Percentiles rank a stretch among this genome's conserved stretches.
These are phyloP conservation scores for Sarocladium strictum DNA, from an alignment of 2,329 filamentous ascomycete genomes.

Conservation along the genomic window DNA sequence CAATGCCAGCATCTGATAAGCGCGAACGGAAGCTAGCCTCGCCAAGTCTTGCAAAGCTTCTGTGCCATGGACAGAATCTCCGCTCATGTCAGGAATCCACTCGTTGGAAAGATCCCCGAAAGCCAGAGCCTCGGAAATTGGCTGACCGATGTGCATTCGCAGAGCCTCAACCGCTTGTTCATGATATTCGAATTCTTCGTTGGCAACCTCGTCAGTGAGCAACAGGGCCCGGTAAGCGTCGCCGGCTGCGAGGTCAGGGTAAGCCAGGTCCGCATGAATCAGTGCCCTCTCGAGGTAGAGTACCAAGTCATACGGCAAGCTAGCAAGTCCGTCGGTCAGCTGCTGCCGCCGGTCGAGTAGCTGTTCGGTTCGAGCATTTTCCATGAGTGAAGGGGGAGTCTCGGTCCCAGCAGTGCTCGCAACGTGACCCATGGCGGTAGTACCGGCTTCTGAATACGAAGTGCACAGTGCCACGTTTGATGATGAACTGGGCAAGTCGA, in stretches of 20 bases:
- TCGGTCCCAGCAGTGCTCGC: background rate
- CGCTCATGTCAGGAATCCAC: constrained; percentile 25
- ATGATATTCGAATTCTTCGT: constrained; percentile 80
- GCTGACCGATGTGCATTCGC: constrained; percentile 23
- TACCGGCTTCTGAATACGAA: background rate
- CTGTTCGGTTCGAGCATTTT: constrained; percentile 27
- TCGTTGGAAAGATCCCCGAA: constrained; percentile 35
- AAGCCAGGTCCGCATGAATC: constrained; percentile 68
- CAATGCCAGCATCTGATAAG: constrained; percentile 53
- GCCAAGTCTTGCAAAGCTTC: constrained; percentile 36
- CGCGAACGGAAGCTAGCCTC: constrained; percentile 45
- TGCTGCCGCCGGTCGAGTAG: constrained; percentile 49
- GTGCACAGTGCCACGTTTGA: too few relatives aligned
- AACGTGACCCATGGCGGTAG: background rate
- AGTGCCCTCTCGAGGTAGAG: constrained; percentile 64
- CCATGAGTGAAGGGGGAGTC: constrained; percentile 19
- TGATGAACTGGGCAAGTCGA: too few relatives aligned
- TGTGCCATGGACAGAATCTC: constrained; percentile 21
- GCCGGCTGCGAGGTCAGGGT: constrained; percentile 82
- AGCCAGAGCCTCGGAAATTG: constrained; percentile 39
- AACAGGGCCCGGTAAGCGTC: constrained; percentile 90
- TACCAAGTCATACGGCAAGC: constrained; percentile 54
- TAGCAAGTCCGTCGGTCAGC: constrained; percentile 49
- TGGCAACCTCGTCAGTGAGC: constrained; percentile 71
- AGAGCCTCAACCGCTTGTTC: constrained; percentile 56